phyloP scores from a whole-genome alignment of 2,329 filamentous ascomycete species.

The Neurospora sp. region DNA sequence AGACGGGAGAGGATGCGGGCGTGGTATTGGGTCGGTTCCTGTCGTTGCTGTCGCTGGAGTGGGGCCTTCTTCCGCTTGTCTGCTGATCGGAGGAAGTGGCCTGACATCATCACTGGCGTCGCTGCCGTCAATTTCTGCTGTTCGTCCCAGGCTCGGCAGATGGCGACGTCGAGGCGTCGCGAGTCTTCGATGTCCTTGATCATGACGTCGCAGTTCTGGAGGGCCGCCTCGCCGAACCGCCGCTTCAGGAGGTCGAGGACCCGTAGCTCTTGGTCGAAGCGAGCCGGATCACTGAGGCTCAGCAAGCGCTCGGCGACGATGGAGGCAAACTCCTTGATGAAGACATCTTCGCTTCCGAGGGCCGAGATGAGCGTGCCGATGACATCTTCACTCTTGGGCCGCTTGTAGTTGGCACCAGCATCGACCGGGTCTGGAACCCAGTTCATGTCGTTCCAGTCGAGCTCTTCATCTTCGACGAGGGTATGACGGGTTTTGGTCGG shows the following conservation, averaged over 20 bases:
- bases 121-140: neutral
- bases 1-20: constrained; percentile 83
- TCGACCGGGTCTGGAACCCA: constrained; percentile 93
- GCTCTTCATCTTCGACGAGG: constrained; percentile 54
- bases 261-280: constrained; percentile 67
- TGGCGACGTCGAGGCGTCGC: constrained; percentile 56
- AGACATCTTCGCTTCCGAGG: constrained; percentile 80
- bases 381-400: constrained; percentile 77
- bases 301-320: constrained; percentile 78
- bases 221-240: constrained; percentile 71
- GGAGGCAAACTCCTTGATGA: constrained; percentile 87
- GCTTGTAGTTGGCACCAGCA: constrained; percentile 83
- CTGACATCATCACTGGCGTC: neutral
- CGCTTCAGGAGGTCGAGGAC: constrained; percentile 81
- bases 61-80: constrained; percentile 5
- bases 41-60: constrained; percentile 2
- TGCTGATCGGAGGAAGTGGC: neutral
- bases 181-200: constrained; percentile 86
- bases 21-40: constrained; percentile 38
- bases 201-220: constrained; percentile 97
- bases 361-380: constrained; percentile 83
- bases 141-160: constrained; percentile 37
- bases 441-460: constrained; percentile 85
- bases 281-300: constrained; percentile 37
- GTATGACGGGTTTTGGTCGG: constrained; percentile 42